Base-by-base conservation (phyloP, 1,284 basidiomycete species). In the Uromyces viciae-fabae region DNA sequence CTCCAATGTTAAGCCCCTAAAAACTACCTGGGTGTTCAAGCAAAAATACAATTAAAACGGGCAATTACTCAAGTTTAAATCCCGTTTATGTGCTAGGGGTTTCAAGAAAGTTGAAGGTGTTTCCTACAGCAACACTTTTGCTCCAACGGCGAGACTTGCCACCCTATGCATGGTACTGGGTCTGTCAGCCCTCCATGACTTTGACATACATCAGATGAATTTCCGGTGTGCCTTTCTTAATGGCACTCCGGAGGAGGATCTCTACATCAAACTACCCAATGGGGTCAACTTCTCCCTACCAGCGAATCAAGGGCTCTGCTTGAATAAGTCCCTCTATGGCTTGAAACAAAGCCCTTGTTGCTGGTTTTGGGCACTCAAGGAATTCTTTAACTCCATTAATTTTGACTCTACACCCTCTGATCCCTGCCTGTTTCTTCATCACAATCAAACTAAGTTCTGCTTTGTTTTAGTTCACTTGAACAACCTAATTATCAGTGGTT, bases 191-290 rank as follows among this genome's bases (percentile, higher is more conserved):
- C 5, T 22, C 31, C n/a, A 62, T 14, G n/a, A 75, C 14, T 62
- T 75, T 25, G 25, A 36, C 22, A 62, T 75, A 52, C 56, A 75
- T 15, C 73, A 75, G 46, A 75, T 75, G 73, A 56, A 75, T 46
- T 38, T 75, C 15, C 15, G 31, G 19, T 60, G 54, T 22, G 52
- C 56, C 0, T 75, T 75, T 28, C 40, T 75, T 0, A 58, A 75
- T 31, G 36, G 73, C 0, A 31, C 31, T 19, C 73, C 73, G 1
- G 56, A 75, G 0, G 38, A 75, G 43, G 54, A 75, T 28, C 4
- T 75, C 0, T 62, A n/a, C 58, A 75, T 75, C 31, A 64, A 64
- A 17, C 17, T 64, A 3, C 62, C 62, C 2, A 40, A 64, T 3
- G 62, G 62, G 15, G 33, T 54, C 1, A 54, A 25, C 25, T 15